Base-by-base conservation (phyloP, 1,139 yeast species). In the Diutina siamensis region DNA sequence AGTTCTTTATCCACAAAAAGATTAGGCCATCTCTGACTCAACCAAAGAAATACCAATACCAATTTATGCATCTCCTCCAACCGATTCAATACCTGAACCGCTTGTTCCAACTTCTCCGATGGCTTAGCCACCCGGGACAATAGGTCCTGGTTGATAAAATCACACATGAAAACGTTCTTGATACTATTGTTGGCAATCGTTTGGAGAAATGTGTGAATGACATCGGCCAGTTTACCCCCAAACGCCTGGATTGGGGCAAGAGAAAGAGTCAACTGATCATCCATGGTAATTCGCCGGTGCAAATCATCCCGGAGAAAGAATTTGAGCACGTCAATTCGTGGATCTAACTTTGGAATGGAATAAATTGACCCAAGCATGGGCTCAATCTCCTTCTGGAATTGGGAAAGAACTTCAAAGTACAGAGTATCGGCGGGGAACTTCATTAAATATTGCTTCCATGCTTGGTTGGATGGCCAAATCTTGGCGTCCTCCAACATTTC, bases 1-100 rank as follows among this genome's bases (percentile, higher is more conserved):
- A 88, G 77, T 49, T 82, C 84, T 27, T 78, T 69, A 57, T 87
- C 96, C 10, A 83, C 74, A 55, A 88, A 84, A 46, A 80, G 71
- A 35, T 82, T 78, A 0, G 97, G 95, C 68, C 84, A 89, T 56
- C 97, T 64, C 58, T 86, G 92, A 49, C 86, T 74, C 51, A 92
- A 68, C 98, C 98, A 92, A 59, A 87, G 65, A 57, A 78, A 89
- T 13, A 86, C 64, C 52, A 82, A 72, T 21, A 86, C 71, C 44
- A 78, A 65, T 52, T 78, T 76, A 63, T 92, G 95, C 51, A 83
- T 65, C 19, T 72, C 73, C 58, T 89, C 97, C 45, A 86, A 68
- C 35, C 62, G 57, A 46, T 71, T 72, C 44, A 85, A 62, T 8
- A 55, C 55, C 15, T 65, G 65, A 41, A 70, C 67, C 3, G 57